Percentiles rank a stretch among this genome's conserved stretches.
These are phyloP conservation scores for Capsicum chinense DNA, from an alignment of 257 asterid species.

Conservation along the genomic window DNA sequence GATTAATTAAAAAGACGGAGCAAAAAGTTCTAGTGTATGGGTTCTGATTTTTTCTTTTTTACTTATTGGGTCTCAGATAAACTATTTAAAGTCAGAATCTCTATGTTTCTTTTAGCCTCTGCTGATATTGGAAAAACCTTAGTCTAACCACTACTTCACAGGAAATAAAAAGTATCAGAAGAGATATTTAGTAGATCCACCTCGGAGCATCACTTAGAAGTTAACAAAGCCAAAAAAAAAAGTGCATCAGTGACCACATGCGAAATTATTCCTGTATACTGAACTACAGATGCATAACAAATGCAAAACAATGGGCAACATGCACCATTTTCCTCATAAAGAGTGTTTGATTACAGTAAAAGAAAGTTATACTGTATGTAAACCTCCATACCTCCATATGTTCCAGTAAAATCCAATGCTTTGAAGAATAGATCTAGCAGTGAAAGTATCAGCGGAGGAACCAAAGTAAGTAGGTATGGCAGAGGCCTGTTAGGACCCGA, in stretches of 20 bases:
- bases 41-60: too few relatives aligned
- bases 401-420: slow-evolving; percentile 95
- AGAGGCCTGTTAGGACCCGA: slow-evolving; percentile 61
- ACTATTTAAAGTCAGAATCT: neutral
- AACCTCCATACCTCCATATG: slow-evolving; percentile 75
- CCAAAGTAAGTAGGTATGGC: slow-evolving; percentile 65
- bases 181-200: neutral
- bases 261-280: neutral
- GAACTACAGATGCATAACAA: slow-evolving; percentile 4
- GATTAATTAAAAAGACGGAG: too few relatives aligned
- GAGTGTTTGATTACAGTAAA: neutral
- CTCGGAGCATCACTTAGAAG: slow-evolving; percentile 9
- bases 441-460: slow-evolving; percentile 78
- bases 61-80: too few relatives aligned
- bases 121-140: neutral
- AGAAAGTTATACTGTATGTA: neutral
- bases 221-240: neutral
- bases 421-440: slow-evolving; percentile 87
- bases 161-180: neutral
- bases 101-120: slow-evolving; percentile 12
- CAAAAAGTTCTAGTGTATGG: too few relatives aligned
- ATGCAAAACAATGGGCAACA: neutral
- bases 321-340: neutral
- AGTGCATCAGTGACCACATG: slow-evolving; percentile 2
- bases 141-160: neutral